Percentiles rank a stretch among this genome's conserved stretches.
Evolutionary conservation across 139 green algal genomes (phyloP).

Genomic region (Pseudopediastrum boryanum): DNA sequence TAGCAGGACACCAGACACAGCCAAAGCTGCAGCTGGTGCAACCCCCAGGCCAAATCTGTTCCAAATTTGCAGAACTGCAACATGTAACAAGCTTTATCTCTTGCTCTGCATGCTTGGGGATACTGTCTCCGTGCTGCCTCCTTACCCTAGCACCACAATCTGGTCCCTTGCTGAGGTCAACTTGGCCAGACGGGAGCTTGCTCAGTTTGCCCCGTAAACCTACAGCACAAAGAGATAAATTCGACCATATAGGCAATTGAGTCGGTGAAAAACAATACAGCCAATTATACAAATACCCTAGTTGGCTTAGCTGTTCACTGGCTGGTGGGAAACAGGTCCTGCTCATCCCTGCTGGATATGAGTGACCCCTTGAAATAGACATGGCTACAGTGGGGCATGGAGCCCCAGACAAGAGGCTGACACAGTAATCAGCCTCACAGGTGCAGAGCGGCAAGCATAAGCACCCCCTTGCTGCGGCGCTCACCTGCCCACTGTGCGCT

Average conservation of each 20-base stretch:
- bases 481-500: constrained; percentile 43
- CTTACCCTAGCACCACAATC: constrained; percentile 44
- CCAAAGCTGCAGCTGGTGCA: background rate
- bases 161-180: constrained; percentile 37
- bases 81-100: background rate
- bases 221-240: constrained; percentile 24
- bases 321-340: too few relatives aligned
- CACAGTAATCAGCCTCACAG: background rate
- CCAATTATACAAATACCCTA: too few relatives aligned
- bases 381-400: too few relatives aligned
- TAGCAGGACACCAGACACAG: background rate
- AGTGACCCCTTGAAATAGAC: background rate
- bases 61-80: background rate
- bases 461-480: constrained; percentile 37
- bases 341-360: too few relatives aligned
- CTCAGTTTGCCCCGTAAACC: constrained; percentile 58
- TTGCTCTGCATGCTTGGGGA: background rate
- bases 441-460: constrained; percentile 32
- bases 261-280: background rate
- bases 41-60: too few relatives aligned
- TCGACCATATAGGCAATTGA: background rate
- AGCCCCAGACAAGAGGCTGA: too few relatives aligned
- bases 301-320: too few relatives aligned
- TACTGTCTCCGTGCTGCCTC: too few relatives aligned
- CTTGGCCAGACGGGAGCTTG: constrained; percentile 48